Conservation (phyloP, 192 early-diverging fungal genomes). For the Glomus cerebriforme region DNA sequence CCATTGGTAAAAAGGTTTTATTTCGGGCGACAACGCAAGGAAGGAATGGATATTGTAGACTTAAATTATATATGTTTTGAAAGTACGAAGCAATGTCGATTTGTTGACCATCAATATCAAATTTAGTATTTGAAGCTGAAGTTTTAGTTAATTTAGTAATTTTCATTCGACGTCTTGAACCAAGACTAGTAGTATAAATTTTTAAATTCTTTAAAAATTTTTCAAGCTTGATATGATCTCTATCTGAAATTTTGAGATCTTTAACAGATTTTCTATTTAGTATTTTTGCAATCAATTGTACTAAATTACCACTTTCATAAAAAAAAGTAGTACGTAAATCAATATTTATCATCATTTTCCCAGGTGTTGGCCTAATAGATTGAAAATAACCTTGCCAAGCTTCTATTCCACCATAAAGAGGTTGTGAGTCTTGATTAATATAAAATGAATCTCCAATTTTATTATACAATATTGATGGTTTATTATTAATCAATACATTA, state of each 20-base stretch:
- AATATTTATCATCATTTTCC: constrained; percentile 67
- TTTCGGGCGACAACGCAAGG: constrained; percentile 78
- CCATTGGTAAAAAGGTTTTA: constrained; percentile 78
- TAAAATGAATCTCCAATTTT: constrained; percentile 90
- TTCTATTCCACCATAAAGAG: constrained; percentile 73
- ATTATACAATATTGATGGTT: constrained; percentile 72
- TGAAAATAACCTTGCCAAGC: constrained; percentile 94
- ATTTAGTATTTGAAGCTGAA: constrained; percentile 69
- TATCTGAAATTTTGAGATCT: constrained; percentile 50
- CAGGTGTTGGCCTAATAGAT: constrained; percentile 62
- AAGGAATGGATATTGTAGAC: constrained; percentile 74
- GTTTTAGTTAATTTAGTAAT: constrained; percentile 69
- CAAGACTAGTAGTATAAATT: constrained; percentile 61
- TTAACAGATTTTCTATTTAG: constrained; percentile 51
- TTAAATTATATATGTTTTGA: constrained; percentile 65
- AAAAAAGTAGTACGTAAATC: constrained; percentile 72
- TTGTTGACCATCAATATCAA: constrained; percentile 56
- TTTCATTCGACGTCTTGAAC: constrained; percentile 66
- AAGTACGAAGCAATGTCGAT: constrained; percentile 81
- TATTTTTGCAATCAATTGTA: constrained; percentile 71
- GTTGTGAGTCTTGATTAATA: constrained; percentile 59
- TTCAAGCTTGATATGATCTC: constrained; percentile 49
- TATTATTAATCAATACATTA: constrained; percentile 81
- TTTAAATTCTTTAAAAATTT: constrained; percentile 54
- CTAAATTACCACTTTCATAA: constrained; percentile 64